Percentiles rank a stretch among this genome's conserved stretches.
Conservation (phyloP, 2,329 filamentous ascomycete species). For the Coleophoma eucalyptorum region DNA sequence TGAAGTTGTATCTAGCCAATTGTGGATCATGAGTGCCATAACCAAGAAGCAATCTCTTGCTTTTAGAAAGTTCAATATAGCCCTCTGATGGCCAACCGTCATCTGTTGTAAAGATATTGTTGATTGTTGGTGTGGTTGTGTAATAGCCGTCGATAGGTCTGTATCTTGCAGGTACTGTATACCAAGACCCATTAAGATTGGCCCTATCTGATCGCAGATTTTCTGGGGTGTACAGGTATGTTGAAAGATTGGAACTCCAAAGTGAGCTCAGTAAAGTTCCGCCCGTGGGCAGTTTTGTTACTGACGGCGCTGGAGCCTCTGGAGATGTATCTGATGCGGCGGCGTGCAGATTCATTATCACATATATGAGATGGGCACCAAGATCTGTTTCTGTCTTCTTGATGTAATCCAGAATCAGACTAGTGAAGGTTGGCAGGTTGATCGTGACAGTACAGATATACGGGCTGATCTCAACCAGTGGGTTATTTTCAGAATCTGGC, state of each 20-base stretch:
- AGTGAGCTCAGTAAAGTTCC: slow-evolving; percentile 41
- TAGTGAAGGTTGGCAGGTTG: slow-evolving; percentile 44
- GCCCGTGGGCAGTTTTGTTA: slow-evolving; percentile 37
- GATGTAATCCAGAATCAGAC: slow-evolving; percentile 49
- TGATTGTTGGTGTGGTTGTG: slow-evolving; percentile 26
- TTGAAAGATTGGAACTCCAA: slow-evolving; percentile 41
- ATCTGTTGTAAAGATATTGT: slow-evolving; percentile 38
- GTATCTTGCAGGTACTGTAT: slow-evolving; percentile 33
- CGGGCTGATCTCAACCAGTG: slow-evolving; percentile 43
- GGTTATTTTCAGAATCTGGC: slow-evolving; percentile 16
- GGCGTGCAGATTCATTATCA: slow-evolving; percentile 57
- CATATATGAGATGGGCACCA: slow-evolving; percentile 46
- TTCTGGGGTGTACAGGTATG: slow-evolving; percentile 49
- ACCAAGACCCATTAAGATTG: slow-evolving; percentile 58
- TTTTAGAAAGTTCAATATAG: slow-evolving; percentile 49
- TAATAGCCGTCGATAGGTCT: slow-evolving; percentile 51
- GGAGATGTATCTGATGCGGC: slow-evolving; percentile 40
- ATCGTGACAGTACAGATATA: slow-evolving; percentile 51
- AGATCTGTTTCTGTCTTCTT: slow-evolving; percentile 47
- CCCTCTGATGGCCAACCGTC: slow-evolving; percentile 63
- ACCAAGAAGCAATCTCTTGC: slow-evolving; percentile 49
- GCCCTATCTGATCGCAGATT: slow-evolving; percentile 45
- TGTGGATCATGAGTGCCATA: slow-evolving; percentile 55
- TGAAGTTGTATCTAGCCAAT: slow-evolving; percentile 51
- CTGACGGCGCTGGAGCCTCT: slow-evolving; percentile 35